phyloP scores from a whole-genome alignment of 2,329 filamentous ascomycete species.

The Davidsoniella neocaledoniae region DNA sequence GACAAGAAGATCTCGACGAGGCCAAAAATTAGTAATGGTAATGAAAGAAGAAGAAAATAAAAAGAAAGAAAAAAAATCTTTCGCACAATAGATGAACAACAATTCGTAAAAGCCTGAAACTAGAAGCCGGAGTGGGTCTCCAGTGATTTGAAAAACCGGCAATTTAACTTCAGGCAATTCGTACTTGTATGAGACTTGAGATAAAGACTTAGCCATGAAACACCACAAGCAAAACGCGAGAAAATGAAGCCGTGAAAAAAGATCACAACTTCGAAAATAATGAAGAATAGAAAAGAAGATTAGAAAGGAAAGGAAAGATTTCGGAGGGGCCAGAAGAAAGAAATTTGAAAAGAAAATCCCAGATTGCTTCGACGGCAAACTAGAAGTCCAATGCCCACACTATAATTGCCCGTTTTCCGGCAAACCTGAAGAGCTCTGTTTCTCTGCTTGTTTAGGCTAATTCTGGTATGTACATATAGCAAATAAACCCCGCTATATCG shows the following conservation, averaged over 20 bases:
- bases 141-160: no score
- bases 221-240: not conserved
- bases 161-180: no score
- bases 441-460: not conserved
- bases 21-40: no score
- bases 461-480: not conserved
- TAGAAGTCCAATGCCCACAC: not conserved
- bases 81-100: no score
- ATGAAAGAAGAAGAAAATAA: no score
- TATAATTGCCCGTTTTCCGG: constrained; percentile 2
- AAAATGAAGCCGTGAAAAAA: not conserved
- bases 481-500: no score
- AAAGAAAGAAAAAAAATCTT: no score
- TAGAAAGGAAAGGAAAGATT: constrained; percentile 1
- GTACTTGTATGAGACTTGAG: no score
- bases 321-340: constrained; percentile 2
- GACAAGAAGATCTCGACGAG: no score
- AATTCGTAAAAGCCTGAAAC: no score
- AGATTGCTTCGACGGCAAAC: not conserved
- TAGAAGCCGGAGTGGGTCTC: no score
- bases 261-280: constrained; percentile 8
- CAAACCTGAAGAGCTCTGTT: not conserved
- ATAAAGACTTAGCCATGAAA: no score
- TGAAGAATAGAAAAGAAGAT: not conserved
- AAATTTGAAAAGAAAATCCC: constrained; percentile 5